Evolutionary conservation across 2,329 filamentous ascomycete species (phyloP).

Genomic region (Alternaria consortialis): DNA sequence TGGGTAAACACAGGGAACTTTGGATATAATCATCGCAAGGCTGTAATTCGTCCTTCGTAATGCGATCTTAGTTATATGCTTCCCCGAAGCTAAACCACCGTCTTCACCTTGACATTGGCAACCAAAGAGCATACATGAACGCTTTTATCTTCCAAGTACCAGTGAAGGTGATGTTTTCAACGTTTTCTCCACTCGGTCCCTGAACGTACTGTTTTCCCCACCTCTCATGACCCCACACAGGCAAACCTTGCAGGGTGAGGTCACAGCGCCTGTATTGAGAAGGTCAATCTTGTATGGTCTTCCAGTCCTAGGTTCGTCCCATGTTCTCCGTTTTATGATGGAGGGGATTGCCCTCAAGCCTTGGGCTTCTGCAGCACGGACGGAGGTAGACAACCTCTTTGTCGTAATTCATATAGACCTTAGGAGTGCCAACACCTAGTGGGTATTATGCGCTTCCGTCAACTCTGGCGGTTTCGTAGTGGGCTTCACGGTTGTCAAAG

Average conservation of each 20-base stretch:
- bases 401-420: fast-evolving
- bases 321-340: background rate
- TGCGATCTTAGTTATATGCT: background rate
- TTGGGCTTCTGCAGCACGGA: fast-evolving
- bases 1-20: too few relatives aligned
- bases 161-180: too few relatives aligned
- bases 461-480: background rate
- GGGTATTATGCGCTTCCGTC: background rate
- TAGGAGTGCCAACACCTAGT: fast-evolving
- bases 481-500: background rate
- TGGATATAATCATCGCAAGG: too few relatives aligned
- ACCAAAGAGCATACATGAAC: background rate
- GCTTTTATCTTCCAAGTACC: background rate
- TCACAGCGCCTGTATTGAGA: too few relatives aligned
- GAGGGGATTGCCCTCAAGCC: background rate
- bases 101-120: too few relatives aligned
- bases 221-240: too few relatives aligned
- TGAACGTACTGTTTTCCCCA: too few relatives aligned
- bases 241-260: too few relatives aligned
- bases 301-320: background rate
- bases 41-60: background rate
- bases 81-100: too few relatives aligned
- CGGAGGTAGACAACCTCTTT: fast-evolving
- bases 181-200: too few relatives aligned
- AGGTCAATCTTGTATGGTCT: background rate